Percentiles rank a stretch among this genome's conserved stretches.
Evolutionary conservation across 805 yeast species (phyloP).

Genomic region (Wickerhamiella shivajii): DNA sequence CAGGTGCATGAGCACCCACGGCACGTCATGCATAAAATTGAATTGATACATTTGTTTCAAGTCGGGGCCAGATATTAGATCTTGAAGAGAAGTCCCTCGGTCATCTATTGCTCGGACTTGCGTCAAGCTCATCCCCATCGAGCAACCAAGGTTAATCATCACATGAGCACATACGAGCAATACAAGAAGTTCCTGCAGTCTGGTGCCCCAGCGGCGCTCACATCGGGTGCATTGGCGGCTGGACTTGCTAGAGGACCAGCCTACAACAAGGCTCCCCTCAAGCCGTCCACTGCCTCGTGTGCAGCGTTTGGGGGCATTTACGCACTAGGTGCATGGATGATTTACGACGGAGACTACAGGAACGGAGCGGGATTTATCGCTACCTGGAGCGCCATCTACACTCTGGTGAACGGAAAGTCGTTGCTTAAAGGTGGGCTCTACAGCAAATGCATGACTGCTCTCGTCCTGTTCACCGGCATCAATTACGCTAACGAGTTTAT

Average conservation of each 20-base stretch:
- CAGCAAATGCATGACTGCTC: conserved; percentile 1
- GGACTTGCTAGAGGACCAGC: conserved; percentile 14
- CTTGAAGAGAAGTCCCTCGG: conserved; percentile 13
- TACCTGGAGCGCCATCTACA: conserved; percentile 18
- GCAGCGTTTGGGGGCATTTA: conserved; percentile 19
- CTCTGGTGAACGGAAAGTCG: conserved; percentile 15
- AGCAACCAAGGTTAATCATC: not conserved
- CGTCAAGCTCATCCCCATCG: not conserved
- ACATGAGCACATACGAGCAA: too few relatives aligned
- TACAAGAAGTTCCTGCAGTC: conserved; percentile 10
- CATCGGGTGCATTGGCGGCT: conserved; percentile 14
- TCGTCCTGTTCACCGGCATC: conserved; percentile 2
- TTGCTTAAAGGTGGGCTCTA: conserved; percentile 2
- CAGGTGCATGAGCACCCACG: conserved; percentile 18
- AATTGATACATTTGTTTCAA: conserved; percentile 22
- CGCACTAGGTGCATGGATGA: conserved; percentile 20
- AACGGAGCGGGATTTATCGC: conserved; percentile 20
- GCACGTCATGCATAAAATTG: conserved; percentile 20
- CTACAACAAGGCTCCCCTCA: conserved; percentile 9
- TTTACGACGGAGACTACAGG: conserved; percentile 19
- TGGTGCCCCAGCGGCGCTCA: conserved; percentile 16
- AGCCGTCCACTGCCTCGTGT: conserved; percentile 14
- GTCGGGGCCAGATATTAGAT: conserved; percentile 16
- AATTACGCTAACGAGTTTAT: conserved; percentile 7
- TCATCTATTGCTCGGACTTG: not conserved